Conservation (phyloP, 129 eudicot species). For the Flaveria trinervia region DNA sequence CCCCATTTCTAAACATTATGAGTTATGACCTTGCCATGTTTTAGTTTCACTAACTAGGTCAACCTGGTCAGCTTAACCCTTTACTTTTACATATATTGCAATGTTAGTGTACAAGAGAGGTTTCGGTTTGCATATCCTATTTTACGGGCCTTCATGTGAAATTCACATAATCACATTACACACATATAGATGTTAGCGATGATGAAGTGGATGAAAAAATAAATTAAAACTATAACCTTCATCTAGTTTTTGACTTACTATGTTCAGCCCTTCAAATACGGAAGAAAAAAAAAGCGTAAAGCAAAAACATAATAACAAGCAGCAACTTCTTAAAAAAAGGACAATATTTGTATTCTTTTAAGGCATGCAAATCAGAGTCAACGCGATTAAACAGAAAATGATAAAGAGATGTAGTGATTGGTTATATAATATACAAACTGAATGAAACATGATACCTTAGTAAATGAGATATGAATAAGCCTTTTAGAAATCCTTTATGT, state of each 20-base stretch:
- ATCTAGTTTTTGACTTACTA: too few species aligned
- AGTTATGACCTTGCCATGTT: slow-evolving; percentile 1
- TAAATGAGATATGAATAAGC: neutral
- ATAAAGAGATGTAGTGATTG: too few species aligned
- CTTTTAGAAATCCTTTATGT: slow-evolving; percentile 7
- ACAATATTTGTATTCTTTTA: slow-evolving; percentile 14
- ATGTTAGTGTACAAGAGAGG: neutral
- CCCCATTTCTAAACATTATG: slow-evolving; percentile 15
- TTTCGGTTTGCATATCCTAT: neutral
- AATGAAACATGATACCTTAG: neutral
- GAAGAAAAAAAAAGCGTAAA: neutral
- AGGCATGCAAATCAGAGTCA: neutral
- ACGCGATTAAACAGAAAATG: neutral
- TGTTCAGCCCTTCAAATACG: neutral
- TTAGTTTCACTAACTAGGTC: neutral
- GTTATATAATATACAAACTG: neutral
- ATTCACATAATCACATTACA: slow-evolving; percentile 5
- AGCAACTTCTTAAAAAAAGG: neutral
- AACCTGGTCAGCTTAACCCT: slow-evolving; percentile 12
- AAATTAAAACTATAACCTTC: neutral
- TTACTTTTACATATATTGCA: neutral
- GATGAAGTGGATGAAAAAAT: neutral
- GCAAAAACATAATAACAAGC: neutral
- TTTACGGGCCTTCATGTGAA: neutral
- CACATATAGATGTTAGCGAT: neutral